These are phyloP conservation scores for Lathyrus aphaca DNA, from an alignment of 306 rosid species.

Conservation along the genomic window DNA sequence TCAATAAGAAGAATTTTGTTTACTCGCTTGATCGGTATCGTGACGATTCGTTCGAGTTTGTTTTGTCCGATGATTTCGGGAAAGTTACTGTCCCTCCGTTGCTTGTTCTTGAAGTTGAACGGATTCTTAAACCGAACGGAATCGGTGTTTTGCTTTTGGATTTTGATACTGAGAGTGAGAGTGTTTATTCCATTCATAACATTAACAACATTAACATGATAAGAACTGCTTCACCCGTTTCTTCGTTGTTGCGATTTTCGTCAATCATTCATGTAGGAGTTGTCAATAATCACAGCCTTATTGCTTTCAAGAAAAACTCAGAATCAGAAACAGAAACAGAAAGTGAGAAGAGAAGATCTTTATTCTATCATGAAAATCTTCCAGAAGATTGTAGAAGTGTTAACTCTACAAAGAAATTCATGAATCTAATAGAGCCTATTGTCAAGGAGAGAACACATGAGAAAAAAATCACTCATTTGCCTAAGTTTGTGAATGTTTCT, in stretches of 20 bases:
- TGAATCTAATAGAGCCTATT: conserved; percentile 66
- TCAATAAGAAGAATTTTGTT: conserved; percentile 48
- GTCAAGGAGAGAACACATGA: conserved; percentile 48
- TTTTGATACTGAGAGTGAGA: background rate
- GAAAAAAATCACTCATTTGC: conserved; percentile 52
- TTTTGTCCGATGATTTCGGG: conserved; percentile 65
- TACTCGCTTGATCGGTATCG: conserved; percentile 44
- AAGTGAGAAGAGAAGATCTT: conserved; percentile 41
- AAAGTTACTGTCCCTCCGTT: conserved; percentile 71
- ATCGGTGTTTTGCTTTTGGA: conserved; percentile 65
- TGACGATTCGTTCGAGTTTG: conserved; percentile 72
- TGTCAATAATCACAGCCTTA: conserved; percentile 53
- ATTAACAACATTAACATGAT: conserved; percentile 48
- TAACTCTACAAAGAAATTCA: conserved; percentile 52
- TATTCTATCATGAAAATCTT: conserved; percentile 47
- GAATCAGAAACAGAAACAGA: conserved; percentile 46
- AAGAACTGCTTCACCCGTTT: conserved; percentile 66
- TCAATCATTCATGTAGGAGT: conserved; percentile 60
- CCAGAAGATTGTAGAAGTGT: conserved; percentile 66
- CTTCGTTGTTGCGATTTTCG: conserved; percentile 72
- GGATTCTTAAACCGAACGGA: conserved; percentile 86
- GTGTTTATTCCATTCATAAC: background rate
- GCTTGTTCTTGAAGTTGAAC: conserved; percentile 81
- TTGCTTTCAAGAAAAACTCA: conserved; percentile 70
- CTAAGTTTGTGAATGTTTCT: conserved; percentile 62